These are phyloP conservation scores for Iris macrosiphon DNA, from an alignment of 106 monocot species.

Conservation along the genomic window DNA sequence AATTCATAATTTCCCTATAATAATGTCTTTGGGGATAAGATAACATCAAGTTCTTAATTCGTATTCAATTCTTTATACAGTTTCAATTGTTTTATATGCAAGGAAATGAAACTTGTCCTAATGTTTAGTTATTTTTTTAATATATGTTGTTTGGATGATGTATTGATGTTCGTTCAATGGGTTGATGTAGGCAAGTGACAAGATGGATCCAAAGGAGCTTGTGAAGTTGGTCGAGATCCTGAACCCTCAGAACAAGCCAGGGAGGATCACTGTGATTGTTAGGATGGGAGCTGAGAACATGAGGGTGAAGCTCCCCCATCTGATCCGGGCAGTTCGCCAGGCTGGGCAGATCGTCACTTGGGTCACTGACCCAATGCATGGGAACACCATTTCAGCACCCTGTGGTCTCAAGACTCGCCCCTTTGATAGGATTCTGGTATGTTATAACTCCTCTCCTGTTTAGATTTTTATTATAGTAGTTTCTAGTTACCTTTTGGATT, in stretches of 20 bases:
- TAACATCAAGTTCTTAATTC: no score
- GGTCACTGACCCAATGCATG: conserved; percentile 76
- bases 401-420: conserved; percentile 69
- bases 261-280: conserved; percentile 60
- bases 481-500: neutral
- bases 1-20: no score
- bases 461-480: neutral
- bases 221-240: conserved; percentile 72
- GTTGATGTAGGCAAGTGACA: conserved; percentile 49
- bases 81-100: no score
- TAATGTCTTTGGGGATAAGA: no score
- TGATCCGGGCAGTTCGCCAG: conserved; percentile 40
- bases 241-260: conserved; percentile 67
- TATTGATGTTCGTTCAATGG: neutral
- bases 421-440: conserved; percentile 52
- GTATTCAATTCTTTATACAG: no score
- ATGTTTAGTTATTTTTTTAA: no score
- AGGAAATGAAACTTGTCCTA: no score
- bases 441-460: neutral
- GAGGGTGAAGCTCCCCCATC: conserved; percentile 58
- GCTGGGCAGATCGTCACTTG: conserved; percentile 80
- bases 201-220: conserved; percentile 77
- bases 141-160: neutral
- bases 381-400: conserved; percentile 66
- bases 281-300: conserved; percentile 71